phyloP scores from a whole-genome alignment of 495 filamentous ascomycete species.

The Bryoglossum gracile region DNA sequence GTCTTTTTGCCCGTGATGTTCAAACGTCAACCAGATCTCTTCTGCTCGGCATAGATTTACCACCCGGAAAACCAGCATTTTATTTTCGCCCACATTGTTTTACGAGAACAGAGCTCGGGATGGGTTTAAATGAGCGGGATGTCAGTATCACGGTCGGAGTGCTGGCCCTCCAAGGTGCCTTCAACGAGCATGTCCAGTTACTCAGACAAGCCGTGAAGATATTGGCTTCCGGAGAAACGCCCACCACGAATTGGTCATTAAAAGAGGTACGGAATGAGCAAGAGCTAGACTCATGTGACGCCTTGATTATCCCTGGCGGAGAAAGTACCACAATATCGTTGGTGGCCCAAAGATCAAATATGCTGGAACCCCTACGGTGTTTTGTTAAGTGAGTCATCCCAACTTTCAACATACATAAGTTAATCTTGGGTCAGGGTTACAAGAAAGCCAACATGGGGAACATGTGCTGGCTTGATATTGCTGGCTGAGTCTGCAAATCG shows the following conservation, averaged over 20 bases:
- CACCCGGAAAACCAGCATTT: conserved; percentile 4
- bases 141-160: conserved; percentile 58
- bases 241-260: conserved; percentile 43
- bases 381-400: conserved; percentile 77
- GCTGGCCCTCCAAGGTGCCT: conserved; percentile 89
- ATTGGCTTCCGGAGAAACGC: conserved; percentile 27
- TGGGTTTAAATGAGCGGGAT: conserved; percentile 6
- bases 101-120: conserved; percentile 1
- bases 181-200: conserved; percentile 77
- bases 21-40: no score
- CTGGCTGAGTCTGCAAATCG: conserved; percentile 82
- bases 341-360: conserved; percentile 68
- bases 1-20: no score
- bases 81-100: not conserved
- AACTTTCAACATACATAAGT: conserved; percentile 4
- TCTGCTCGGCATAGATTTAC: no score
- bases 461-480: conserved; percentile 89
- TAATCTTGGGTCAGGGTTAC: conserved; percentile 36
- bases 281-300: conserved; percentile 68
- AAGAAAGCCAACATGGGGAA: conserved; percentile 88
- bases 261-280: conserved; percentile 70
- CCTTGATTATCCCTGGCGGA: conserved; percentile 84
- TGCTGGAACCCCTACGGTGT: conserved; percentile 78
- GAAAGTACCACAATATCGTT: conserved; percentile 93
- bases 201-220: conserved; percentile 55